Evolutionary conservation across 345 rosid genomes (phyloP), one percentile per base, ranked within the genome.

Genomic region (Psidium friedrichsthalianum): DNA sequence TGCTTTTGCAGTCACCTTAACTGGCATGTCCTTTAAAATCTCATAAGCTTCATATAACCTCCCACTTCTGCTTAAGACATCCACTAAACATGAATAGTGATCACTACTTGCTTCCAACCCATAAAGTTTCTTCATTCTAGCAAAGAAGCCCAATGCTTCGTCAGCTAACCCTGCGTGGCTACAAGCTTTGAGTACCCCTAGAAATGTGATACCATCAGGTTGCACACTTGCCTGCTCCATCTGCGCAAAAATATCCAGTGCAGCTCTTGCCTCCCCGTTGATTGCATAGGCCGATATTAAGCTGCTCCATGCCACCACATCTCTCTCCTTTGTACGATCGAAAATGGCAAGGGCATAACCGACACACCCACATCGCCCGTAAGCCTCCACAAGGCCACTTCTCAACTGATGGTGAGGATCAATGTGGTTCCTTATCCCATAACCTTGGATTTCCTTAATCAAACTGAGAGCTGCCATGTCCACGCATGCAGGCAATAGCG

Each of bases 221-320:
- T 18, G 4, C 36, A 92, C 91, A 83, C 89, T 87, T 3, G 91
- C 91, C 36, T 52, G 40, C 84, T 94, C 94, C 97, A 93, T 94
- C 29, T 94, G 90, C 53, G 24, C 82, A 80, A 94, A 94, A 64
- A 89, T 86, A 83, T 83, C 88, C 56, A 93, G 90, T 0, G 95
- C 93, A 5, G 85, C 40, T 86, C 83, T 85, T 0, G 96, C 96
- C 49, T 93, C 91, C 53, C 95, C 97, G 5, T 92, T 93, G 83
- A 93, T 82, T 4, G 95, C 97, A 56, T 91, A 90, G n/a, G 92
- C 96, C 0, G 95, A 93, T 82, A 94, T 93, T 88, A 93, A 82
- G 86, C 94, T 91, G 84, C 93, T 93, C 96, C 95, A 94, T 21
- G 94, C 93, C 85, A 94, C 94, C 78, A 92, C 93, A 86, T 94